Base-by-base conservation (phyloP, 768 basidiomycete genomes). In the Leccinum boreale region DNA sequence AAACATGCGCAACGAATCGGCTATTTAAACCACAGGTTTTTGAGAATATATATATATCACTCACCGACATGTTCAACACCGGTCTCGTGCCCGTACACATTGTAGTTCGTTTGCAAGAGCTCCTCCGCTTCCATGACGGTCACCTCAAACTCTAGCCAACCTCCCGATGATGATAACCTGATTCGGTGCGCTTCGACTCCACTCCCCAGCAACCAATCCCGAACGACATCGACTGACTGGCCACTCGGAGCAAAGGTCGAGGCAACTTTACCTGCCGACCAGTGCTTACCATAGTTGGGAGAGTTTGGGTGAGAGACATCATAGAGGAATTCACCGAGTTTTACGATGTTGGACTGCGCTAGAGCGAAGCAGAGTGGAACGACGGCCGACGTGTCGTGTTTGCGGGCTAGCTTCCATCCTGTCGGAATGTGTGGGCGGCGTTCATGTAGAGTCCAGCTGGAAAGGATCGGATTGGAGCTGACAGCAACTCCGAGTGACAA, bases 291-390 rank as follows among this genome's bases (percentile, higher is more conserved):
- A 50, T 79, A 81, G 54, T 65, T 72, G 15, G 72, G 65, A 9
- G 81, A 82, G 17, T 66, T 60, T 5, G 80, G 80, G 54, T 78
- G 74, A 0, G 80, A 73, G 12, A 81, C 73, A 3, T 76, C 70
- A 58, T 76, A 66, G 42, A 81, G 75, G 49, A 71, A 63, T 52
- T 75, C 73, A 23, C 79, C 77, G 15, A 81, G 59, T 33, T 68
- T 50, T 52, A 76, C 64, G 7, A 78, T 54, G 58, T 81, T 80
- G 46, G 65, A 66, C 62, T 82, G 80, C 7, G 62, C 60, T 5
- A 81, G 73, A 0, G 78, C 80, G 39, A 81, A 75, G 48, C 79
- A 78, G 35, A 81, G 67, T 8, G 80, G 80, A 28, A 81, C 55
- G 1, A 71, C 56, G 19, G 69, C 66, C 44, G 70, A 57, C 10